Percentiles rank a stretch among this genome's conserved stretches.
phyloP scores from a whole-genome alignment of 306 rosid genomes.

The Cyamopsis tetragonoloba region DNA sequence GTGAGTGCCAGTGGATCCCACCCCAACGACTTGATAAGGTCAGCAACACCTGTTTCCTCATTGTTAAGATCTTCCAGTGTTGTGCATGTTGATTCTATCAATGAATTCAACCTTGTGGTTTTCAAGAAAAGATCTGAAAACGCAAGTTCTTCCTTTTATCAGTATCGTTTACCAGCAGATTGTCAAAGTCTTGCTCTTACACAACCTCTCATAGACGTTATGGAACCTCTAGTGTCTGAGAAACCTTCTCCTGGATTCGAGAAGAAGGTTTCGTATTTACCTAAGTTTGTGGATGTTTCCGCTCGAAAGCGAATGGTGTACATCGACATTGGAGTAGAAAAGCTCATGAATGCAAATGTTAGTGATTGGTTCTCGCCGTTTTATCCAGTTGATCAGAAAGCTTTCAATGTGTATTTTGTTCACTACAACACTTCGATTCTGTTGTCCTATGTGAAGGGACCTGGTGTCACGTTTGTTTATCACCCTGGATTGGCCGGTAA shows the following conservation, averaged over 20 bases:
- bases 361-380: slow-evolving; percentile 61
- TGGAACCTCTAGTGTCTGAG: slow-evolving; percentile 67
- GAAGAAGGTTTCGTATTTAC: slow-evolving; percentile 45
- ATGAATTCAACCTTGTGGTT: slow-evolving; percentile 58
- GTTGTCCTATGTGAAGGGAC: slow-evolving; percentile 57
- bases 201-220: slow-evolving; percentile 50
- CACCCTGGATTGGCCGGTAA: slow-evolving; percentile 84
- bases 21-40: slow-evolving; percentile 55
- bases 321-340: slow-evolving; percentile 79
- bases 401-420: slow-evolving; percentile 74
- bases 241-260: slow-evolving; percentile 29
- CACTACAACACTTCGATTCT: slow-evolving; percentile 85
- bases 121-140: slow-evolving; percentile 59
- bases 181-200: slow-evolving; percentile 57
- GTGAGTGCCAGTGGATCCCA: slow-evolving; percentile 33
- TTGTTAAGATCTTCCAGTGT: slow-evolving; percentile 65
- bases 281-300: slow-evolving; percentile 62
- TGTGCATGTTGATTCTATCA: slow-evolving; percentile 56
- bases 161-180: slow-evolving; percentile 52
- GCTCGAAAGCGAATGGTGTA: slow-evolving; percentile 54
- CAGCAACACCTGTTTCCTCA: slow-evolving; percentile 81
- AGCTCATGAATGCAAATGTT: slow-evolving; percentile 43
- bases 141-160: slow-evolving; percentile 41
- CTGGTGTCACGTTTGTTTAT: slow-evolving; percentile 89
- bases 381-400: slow-evolving; percentile 60